Percentiles rank a stretch among this genome's conserved stretches.
Evolutionary conservation across 805 yeast species (phyloP).

Genomic region (Metschnikowia dekortorum): DNA sequence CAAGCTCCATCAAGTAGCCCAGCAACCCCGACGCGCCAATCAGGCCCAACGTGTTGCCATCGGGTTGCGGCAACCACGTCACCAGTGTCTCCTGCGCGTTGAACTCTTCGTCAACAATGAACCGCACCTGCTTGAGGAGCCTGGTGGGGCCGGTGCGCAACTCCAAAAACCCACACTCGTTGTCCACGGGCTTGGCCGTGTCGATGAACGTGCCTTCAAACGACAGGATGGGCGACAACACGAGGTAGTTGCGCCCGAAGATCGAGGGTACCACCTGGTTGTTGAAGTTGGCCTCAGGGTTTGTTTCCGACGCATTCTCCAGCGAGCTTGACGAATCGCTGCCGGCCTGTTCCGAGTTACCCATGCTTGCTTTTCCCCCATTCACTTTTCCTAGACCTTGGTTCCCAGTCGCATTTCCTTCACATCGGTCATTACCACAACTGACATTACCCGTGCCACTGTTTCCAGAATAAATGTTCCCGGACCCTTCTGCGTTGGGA

Average conservation of each 20-base stretch:
- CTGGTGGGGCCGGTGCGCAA: not conserved
- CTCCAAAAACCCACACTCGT: constrained; percentile 1
- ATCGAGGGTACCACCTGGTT: constrained; percentile 1
- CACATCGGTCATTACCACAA: not conserved
- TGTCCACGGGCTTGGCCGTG: not conserved
- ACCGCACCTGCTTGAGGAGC: constrained; percentile 1
- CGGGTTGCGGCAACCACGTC: not conserved
- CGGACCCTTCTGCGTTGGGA: not conserved
- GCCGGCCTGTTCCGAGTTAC: not conserved
- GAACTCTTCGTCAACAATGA: constrained; percentile 3
- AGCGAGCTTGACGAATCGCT: not conserved
- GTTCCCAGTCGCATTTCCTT: not conserved
- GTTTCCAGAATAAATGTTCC: too few species aligned
- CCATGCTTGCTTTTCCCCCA: too few species aligned
- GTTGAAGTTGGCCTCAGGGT: not conserved
- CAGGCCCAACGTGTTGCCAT: not conserved
- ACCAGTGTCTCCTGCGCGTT: not conserved
- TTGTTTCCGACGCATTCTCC: not conserved
- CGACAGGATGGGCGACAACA: constrained; percentile 4
- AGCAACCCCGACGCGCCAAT: not conserved
- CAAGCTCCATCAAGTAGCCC: constrained; percentile 2
- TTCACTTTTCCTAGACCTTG: too few species aligned
- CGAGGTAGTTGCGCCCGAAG: constrained; percentile 1
- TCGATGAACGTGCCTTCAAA: not conserved
- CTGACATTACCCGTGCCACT: too few species aligned